Conservation (phyloP, 2,329 filamentous ascomycete genomes). For the Phyllachora maydis region DNA sequence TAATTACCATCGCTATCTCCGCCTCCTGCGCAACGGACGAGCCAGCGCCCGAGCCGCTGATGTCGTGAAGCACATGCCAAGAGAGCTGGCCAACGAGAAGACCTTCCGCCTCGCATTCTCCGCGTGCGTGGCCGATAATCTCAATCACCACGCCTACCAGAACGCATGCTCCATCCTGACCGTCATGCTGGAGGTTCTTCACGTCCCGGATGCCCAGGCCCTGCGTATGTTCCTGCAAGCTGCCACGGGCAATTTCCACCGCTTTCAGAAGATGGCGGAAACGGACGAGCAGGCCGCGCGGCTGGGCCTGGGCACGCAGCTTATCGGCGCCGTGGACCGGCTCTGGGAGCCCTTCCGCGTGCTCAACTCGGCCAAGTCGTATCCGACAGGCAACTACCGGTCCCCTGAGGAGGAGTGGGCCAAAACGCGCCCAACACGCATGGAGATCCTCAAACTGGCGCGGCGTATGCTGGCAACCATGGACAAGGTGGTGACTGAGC, state of each 20-base stretch:
- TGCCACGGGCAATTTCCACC: slow-evolving; percentile 24
- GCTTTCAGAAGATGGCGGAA: slow-evolving; percentile 11
- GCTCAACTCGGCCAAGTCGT: slow-evolving; percentile 12
- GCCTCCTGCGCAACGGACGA: slow-evolving; percentile 42
- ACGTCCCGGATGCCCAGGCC: slow-evolving; percentile 25
- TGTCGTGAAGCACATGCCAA: slow-evolving; percentile 34
- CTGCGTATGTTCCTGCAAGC: slow-evolving; percentile 35
- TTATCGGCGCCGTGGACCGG: slow-evolving; percentile 24
- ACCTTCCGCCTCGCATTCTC: slow-evolving; percentile 56
- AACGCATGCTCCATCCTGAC: slow-evolving; percentile 45
- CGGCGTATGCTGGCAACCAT: slow-evolving; percentile 22
- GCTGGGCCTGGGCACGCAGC: slow-evolving; percentile 24
- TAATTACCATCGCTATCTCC: slow-evolving; percentile 50
- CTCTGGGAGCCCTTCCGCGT: slow-evolving; percentile 26
- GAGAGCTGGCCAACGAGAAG: slow-evolving; percentile 18
- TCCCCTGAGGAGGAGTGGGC: slow-evolving; percentile 8
- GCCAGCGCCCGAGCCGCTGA: slow-evolving; percentile 40
- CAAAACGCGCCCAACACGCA: slow-evolving; percentile 10
- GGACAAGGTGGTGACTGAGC: slow-evolving; percentile 20
- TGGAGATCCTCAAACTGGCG: slow-evolving; percentile 21
- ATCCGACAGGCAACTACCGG: slow-evolving; percentile 9
- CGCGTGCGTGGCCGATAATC: slow-evolving; percentile 54
- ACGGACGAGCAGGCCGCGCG: slow-evolving; percentile 11
- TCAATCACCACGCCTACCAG: slow-evolving; percentile 47
- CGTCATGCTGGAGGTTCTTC: slow-evolving; percentile 28